Conservation (phyloP, 495 filamentous ascomycete genomes). For the Lentithecium fluviatile region DNA sequence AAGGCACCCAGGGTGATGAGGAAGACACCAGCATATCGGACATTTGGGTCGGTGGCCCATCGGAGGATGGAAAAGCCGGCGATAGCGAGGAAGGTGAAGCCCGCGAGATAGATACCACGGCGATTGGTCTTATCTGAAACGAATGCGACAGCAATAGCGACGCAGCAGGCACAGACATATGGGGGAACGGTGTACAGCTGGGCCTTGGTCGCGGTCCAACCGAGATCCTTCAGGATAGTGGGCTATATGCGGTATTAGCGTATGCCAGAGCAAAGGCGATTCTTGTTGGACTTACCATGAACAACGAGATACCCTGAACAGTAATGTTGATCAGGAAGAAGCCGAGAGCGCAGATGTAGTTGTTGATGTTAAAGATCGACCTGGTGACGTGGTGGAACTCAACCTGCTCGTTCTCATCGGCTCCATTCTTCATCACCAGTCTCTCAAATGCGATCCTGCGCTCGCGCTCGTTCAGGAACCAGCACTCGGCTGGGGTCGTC, state of each 20-base stretch:
- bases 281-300: slow-evolving; percentile 24
- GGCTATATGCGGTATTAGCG: slow-evolving; percentile 1
- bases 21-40: slow-evolving; percentile 75
- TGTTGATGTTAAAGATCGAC: slow-evolving; percentile 36
- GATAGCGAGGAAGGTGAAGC: slow-evolving; percentile 62
- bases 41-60: slow-evolving; percentile 52
- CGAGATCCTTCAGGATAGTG: slow-evolving; percentile 38
- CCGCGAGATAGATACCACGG: slow-evolving; percentile 67
- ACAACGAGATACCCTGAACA: slow-evolving; percentile 36
- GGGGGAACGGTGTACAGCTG: slow-evolving; percentile 83
- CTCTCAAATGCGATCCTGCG: slow-evolving; percentile 24
- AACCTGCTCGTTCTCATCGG: slow-evolving; percentile 29
- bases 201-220: slow-evolving; percentile 60
- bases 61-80: slow-evolving; percentile 72
- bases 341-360: slow-evolving; percentile 34
- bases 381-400: slow-evolving; percentile 29
- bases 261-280: background rate
- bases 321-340: slow-evolving; percentile 40
- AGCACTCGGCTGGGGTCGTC: slow-evolving; percentile 11
- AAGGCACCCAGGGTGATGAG: slow-evolving; percentile 59
- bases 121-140: slow-evolving; percentile 67
- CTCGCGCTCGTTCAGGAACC: slow-evolving; percentile 29
- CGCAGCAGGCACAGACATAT: slow-evolving; percentile 74
- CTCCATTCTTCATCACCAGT: slow-evolving; percentile 14
- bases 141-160: slow-evolving; percentile 71